Base-by-base conservation (phyloP, 176 grass and related monocot species). In the sorghum (Sorghum bicolor) region DNA sequence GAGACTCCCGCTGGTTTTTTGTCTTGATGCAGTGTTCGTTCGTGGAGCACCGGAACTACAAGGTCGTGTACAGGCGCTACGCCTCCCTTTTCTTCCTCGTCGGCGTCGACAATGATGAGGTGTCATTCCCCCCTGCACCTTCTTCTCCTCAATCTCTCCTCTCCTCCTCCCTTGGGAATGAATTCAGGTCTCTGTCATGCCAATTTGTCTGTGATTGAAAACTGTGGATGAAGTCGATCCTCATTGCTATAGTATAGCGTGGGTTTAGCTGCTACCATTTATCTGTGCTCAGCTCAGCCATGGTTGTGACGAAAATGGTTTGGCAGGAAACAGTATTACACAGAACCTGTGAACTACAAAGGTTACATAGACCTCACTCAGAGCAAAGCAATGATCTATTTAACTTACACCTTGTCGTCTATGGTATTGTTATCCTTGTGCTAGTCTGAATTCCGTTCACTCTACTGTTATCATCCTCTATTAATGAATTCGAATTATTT, bases 71-170 rank as follows among this genome's bases (percentile, higher is more conserved):
- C 87, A 71, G 96, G 80, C 93, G 96, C 76, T 98, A 98, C 70
- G 96, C 96, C 9, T 98, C 96, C 36, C 96, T 98, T 24, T 98
- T 98, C 80, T 98, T 98, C 91, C 83, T 98, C 29, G 96, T 98
- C 29, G 96, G 96, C 48, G 89, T 98, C 17, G 96, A 98, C 89
- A 98, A 95, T 39, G 91, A 98, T 78, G 96, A 98, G 91, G 96
- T 98, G 72, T 20, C 48, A 1, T 17, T 40, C 32, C 64, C 24
- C 12, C 5, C 10, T 0, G 20, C 38, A 20, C 31, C 24, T 14
- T 44, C 64, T 20, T 67, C 8, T 75, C 73, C 74, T 48, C 62
- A 6, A n/a, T 57, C 20, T 55, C 6, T 55, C 20, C 52, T 22
- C 19, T 55, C 8, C 44, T 48, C 52, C 38, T 2, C 69, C 2